A percentile compares a stretch with the other conserved stretches of the same genome.
Conservation (phyloP, 2,329 filamentous ascomycete species). For the Periconia sp. region DNA sequence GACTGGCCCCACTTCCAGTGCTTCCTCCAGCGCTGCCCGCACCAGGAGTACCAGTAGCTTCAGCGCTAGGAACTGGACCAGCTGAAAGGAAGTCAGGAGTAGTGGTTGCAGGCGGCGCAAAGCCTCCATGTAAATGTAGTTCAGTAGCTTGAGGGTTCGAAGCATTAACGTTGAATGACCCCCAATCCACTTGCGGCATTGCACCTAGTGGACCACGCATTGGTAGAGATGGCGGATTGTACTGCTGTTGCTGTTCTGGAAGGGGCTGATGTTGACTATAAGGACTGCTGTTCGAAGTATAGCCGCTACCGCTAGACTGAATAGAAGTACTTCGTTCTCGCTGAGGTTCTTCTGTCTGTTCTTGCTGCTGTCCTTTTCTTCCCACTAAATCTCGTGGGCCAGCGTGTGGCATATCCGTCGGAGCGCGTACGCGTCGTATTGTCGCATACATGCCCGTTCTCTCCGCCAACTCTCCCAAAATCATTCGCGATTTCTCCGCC, state of each 20-base stretch:
- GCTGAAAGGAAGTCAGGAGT: not conserved
- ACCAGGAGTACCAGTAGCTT: conserved; percentile 7
- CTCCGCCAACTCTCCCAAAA: conserved; percentile 67
- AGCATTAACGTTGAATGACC: conserved; percentile 29
- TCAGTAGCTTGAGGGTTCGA: too few relatives aligned
- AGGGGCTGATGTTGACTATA: conserved; percentile 8
- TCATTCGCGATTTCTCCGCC: conserved; percentile 64
- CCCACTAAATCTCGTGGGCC: conserved; percentile 38
- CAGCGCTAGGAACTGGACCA: not conserved
- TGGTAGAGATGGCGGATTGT: conserved; percentile 6
- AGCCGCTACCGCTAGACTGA: conserved; percentile 7
- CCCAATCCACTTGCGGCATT: conserved; percentile 34
- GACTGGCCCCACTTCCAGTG: conserved; percentile 20
- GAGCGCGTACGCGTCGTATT: conserved; percentile 64
- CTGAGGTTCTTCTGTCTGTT: conserved; percentile 9
- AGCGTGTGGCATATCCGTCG: conserved; percentile 50
- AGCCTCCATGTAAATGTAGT: too few relatives aligned
- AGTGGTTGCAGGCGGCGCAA: not conserved
- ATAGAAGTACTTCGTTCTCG: conserved; percentile 10
- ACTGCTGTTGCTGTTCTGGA: conserved; percentile 7
- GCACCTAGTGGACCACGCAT: conserved; percentile 24
- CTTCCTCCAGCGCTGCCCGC: conserved; percentile 1
- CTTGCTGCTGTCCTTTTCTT: conserved; percentile 9
- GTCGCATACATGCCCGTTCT: conserved; percentile 66
- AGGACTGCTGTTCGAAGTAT: conserved; percentile 3